Evolutionary conservation across 208 protist species (phyloP), one percentile per base, ranked within the genome.

Genomic region (Trypanosomatidae sp.): DNA sequence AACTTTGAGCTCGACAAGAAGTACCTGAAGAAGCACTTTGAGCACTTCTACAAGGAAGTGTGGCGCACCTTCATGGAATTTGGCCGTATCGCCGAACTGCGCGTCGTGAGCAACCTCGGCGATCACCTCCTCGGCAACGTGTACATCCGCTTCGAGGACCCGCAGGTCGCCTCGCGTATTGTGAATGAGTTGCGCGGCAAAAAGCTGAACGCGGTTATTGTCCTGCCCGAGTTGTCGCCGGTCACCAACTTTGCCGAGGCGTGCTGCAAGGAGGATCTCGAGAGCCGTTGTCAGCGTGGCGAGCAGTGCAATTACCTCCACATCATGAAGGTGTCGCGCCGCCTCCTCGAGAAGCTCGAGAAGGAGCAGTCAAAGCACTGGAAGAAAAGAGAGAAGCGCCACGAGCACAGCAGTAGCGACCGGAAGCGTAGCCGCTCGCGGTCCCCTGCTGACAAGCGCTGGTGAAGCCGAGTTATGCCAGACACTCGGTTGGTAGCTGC

Each of bases 271-370:
- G 97, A 99, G 77, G 98, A 98, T 73, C 90, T 99, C 44, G 94
- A 98, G 74, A 86, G 84, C 60, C 81, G 86, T 33, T 99, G 99
- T 86, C 73, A 70, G 30, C 92, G 98, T 50, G 98, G 97, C 10
- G 85, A 88, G 39, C 97, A 99, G 83, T 99, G 99, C 89, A 99
- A 99, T 87, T 99, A 99, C 79, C 91, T 99, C 69, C 98, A 99
- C 83, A 88, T 99, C 50, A 96, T 98, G 84, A 95, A 93, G 60
- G 89, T 97, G 39, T 94, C 90, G 15, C 89, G 91, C 22, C 88
- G 88, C 66, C 82, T 97, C 41, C 78, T 93, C 72, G 88, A 94
- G 68, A 95, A 93, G 80, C 74, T 97, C 5, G 86, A 93, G 83
- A 86, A 87, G 75, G 89, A 97, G 80, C 92, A 97, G 84, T 47